Conservation (phyloP, 2,329 filamentous ascomycete genomes). For the Fusarium graminum region DNA sequence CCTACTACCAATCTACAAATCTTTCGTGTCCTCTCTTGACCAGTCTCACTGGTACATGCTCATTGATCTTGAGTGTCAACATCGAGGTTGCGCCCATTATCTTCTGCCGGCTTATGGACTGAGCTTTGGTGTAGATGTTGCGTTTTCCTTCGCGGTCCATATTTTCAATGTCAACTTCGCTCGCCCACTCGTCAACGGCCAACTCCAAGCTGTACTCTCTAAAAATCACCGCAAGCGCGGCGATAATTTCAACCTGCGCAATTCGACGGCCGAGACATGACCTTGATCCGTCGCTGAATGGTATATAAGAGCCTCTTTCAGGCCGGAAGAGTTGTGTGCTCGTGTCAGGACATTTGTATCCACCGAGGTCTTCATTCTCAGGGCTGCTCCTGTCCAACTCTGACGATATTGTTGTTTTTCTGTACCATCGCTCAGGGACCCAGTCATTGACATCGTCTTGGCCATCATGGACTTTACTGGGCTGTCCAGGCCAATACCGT, state of each 20-base stretch:
- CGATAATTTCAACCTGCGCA: conserved; percentile 70
- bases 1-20: conserved; percentile 64
- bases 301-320: conserved; percentile 67
- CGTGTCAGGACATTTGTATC: conserved; percentile 71
- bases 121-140: conserved; percentile 72
- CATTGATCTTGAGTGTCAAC: conserved; percentile 78
- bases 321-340: conserved; percentile 72
- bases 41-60: conserved; percentile 74
- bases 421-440: conserved; percentile 79
- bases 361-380: conserved; percentile 67
- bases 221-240: conserved; percentile 67
- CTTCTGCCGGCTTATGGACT: conserved; percentile 64
- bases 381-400: conserved; percentile 16
- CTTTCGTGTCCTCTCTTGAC: conserved; percentile 77
- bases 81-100: conserved; percentile 70
- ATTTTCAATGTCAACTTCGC: conserved; percentile 64
- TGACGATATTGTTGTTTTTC: conserved; percentile 44
- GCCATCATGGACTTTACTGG: conserved; percentile 59
- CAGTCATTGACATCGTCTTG: conserved; percentile 74
- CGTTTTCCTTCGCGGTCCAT: conserved; percentile 63
- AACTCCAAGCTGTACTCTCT: conserved; percentile 76
- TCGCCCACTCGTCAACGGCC: conserved; percentile 71
- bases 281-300: conserved; percentile 70
- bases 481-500: conserved; percentile 75
- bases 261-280: conserved; percentile 70